Evolutionary conservation across 2,329 filamentous ascomycete species (phyloP).

Genomic region (Seiridium unicorne): DNA sequence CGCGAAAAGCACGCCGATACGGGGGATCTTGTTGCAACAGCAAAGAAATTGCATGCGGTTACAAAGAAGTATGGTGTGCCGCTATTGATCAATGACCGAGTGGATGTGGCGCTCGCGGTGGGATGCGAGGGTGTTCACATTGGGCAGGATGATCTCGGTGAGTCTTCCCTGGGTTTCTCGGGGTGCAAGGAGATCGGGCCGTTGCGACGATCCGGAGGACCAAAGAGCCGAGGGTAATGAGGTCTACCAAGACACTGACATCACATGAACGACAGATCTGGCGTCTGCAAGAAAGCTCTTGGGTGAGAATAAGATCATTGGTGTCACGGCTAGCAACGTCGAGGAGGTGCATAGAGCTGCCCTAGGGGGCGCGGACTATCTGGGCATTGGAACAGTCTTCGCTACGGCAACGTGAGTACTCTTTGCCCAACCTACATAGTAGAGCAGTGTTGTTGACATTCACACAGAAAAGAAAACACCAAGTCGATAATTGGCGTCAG

Average conservation of each 20-base stretch:
- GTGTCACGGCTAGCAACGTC: conserved; percentile 76
- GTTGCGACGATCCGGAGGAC: too few relatives aligned
- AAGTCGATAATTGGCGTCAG: conserved; percentile 76
- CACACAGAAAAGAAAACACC: conserved; percentile 74
- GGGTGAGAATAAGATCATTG: conserved; percentile 77
- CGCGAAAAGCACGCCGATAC: conserved; percentile 85
- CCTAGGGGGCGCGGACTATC: conserved; percentile 77
- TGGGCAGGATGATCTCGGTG: conserved; percentile 90
- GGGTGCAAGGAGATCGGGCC: too few relatives aligned
- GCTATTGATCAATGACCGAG: conserved; percentile 87
- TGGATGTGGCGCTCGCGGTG: conserved; percentile 83
- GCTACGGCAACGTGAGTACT: conserved; percentile 70
- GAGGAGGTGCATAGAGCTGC: conserved; percentile 74
- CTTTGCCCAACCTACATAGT: too few relatives aligned
- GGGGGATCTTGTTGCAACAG: conserved; percentile 66
- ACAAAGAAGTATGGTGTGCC: conserved; percentile 70
- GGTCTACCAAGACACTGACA: too few relatives aligned
- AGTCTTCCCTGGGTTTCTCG: conserved; percentile 15
- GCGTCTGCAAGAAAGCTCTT: conserved; percentile 68
- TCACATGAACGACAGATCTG: conserved; percentile 42
- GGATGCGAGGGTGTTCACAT: conserved; percentile 91
- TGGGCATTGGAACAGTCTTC: conserved; percentile 88
- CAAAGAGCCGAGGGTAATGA: too few relatives aligned
- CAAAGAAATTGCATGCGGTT: conserved; percentile 67
- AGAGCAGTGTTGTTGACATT: background rate